Evolutionary conservation across 345 rosid species (phyloP).

Genomic region (Citrus australasica): DNA sequence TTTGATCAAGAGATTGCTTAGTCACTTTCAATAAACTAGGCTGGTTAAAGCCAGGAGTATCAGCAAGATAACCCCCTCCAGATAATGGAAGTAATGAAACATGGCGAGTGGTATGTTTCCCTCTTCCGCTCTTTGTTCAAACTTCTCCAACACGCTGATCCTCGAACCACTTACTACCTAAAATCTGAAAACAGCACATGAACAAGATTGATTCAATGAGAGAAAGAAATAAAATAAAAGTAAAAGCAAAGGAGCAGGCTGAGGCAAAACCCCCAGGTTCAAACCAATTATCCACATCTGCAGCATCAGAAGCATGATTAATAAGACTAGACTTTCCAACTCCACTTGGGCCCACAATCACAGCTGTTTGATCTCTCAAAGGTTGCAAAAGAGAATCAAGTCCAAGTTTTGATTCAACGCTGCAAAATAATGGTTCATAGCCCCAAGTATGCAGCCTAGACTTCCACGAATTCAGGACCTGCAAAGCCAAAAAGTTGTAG

Average conservation of each 20-base stretch:
- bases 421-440: constrained; percentile 77
- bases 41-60: constrained; percentile 96
- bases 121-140: constrained; percentile 75
- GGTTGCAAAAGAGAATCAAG: constrained; percentile 57
- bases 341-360: constrained; percentile 97
- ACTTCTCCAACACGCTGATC: constrained; percentile 85
- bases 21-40: constrained; percentile 91
- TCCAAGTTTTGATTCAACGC: constrained; percentile 63
- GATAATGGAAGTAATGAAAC: constrained; percentile 76
- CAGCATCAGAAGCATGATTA: constrained; percentile 35
- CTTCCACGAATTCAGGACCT: constrained; percentile 66
- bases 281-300: constrained; percentile 58
- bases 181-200: constrained; percentile 33
- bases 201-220: not conserved
- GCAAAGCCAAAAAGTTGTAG: constrained; percentile 18
- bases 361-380: constrained; percentile 77
- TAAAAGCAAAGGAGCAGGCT: not conserved
- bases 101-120: constrained; percentile 89
- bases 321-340: constrained; percentile 95
- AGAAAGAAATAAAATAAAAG: not conserved
- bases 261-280: constrained; percentile 55
- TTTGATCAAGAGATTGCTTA: constrained; percentile 71
- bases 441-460: constrained; percentile 69
- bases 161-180: constrained; percentile 77
- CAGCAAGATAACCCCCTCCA: constrained; percentile 84